Percentiles rank a stretch among this genome's conserved stretches.
These are phyloP conservation scores for Diaporthe sp. DNA, from an alignment of 2,329 filamentous ascomycete species.

Conservation along the genomic window DNA sequence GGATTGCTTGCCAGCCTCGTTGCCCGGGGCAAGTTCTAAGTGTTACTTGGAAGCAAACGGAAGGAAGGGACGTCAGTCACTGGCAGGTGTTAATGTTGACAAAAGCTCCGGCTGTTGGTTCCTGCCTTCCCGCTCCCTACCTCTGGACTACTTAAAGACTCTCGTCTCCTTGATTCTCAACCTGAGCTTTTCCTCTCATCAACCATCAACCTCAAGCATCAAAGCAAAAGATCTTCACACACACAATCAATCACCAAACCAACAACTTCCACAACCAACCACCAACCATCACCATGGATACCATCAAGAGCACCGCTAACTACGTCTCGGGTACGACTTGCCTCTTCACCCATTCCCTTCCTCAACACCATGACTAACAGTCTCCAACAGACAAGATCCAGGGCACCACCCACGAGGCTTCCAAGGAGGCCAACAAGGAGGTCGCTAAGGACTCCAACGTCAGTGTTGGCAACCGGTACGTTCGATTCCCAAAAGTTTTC, in stretches of 20 bases:
- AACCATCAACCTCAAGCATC: constrained; percentile 40
- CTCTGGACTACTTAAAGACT: constrained; percentile 34
- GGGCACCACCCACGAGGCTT: constrained; percentile 57
- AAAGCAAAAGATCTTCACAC: constrained; percentile 14
- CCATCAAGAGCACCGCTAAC: constrained; percentile 68
- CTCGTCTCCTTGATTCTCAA: constrained; percentile 1
- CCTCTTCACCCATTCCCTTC: constrained; percentile 48
- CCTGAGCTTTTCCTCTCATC: background rate
- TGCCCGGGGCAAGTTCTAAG: background rate
- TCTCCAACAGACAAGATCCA: constrained; percentile 41
- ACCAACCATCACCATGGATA: constrained; percentile 54
- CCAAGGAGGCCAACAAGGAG: constrained; percentile 73
- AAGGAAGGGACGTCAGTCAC: background rate
- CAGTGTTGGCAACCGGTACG: constrained; percentile 59
- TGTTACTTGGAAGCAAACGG: constrained; percentile 2
- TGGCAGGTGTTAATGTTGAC: background rate
- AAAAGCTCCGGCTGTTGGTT: constrained; percentile 16
- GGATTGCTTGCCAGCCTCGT: constrained; percentile 12
- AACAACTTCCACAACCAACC: constrained; percentile 36
- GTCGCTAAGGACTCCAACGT: constrained; percentile 69
- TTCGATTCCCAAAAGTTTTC: background rate
- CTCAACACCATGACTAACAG: background rate
- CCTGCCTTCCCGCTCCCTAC: background rate
- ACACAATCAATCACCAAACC: constrained; percentile 38
- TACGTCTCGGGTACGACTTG: constrained; percentile 71